A percentile compares a stretch with the other conserved stretches of the same genome.
These are phyloP conservation scores for Limnanthes douglasii DNA, from an alignment of 345 rosid genomes.

Conservation along the genomic window DNA sequence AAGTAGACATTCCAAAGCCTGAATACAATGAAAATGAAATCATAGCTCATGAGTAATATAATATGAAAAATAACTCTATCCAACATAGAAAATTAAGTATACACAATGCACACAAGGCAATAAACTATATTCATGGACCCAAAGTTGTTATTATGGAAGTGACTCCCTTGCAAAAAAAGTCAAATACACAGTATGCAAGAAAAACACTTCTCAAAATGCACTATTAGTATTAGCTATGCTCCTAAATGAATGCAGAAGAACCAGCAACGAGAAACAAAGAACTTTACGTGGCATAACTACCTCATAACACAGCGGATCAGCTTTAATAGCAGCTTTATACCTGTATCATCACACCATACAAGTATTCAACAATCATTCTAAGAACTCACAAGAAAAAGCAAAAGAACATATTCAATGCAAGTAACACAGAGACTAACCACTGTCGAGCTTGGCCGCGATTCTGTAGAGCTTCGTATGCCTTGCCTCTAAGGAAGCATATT, in stretches of 20 bases:
- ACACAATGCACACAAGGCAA: too few species aligned
- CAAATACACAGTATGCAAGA: not conserved
- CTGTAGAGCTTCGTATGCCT: slow-evolving; percentile 84
- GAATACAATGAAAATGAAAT: slow-evolving; percentile 12
- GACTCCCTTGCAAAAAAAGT: not conserved
- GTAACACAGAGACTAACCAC: slow-evolving; percentile 33
- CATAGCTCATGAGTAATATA: not conserved
- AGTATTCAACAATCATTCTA: slow-evolving; percentile 4
- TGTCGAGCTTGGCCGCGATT: slow-evolving; percentile 81
- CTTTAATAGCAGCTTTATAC: slow-evolving; percentile 96
- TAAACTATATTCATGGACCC: too few species aligned
- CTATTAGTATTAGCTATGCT: not conserved
- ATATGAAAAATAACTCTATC: not conserved
- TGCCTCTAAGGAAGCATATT: slow-evolving; percentile 87
- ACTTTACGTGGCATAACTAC: slow-evolving; percentile 18
- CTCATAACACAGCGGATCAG: slow-evolving; percentile 97
- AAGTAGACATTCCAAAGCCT: slow-evolving; percentile 95
- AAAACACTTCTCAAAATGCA: not conserved
- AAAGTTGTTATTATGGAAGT: not conserved
- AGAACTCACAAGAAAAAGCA: not conserved
- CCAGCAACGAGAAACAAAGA: slow-evolving; percentile 4
- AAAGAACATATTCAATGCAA: not conserved
- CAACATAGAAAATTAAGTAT: not conserved
- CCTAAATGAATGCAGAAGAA: not conserved
- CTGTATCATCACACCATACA: slow-evolving; percentile 19